Conservation (phyloP, 2,329 filamentous ascomycete genomes). For the Arachnomyces sp. region DNA sequence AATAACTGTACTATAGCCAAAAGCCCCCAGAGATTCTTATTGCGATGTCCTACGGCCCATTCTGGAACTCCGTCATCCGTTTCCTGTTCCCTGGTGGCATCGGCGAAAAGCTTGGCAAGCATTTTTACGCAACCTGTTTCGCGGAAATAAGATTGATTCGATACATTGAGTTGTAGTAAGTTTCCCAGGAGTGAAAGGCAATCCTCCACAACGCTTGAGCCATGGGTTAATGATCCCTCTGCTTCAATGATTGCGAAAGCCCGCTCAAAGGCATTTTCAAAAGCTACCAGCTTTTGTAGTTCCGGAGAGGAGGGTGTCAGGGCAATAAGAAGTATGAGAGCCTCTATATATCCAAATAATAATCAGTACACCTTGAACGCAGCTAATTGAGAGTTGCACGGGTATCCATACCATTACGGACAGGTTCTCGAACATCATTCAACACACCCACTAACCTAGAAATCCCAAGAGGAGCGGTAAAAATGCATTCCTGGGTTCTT, state of each 20-base stretch:
- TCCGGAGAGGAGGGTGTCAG: conserved; percentile 80
- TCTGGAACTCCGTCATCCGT: conserved; percentile 56
- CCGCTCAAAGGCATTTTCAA: conserved; percentile 86
- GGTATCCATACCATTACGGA: conserved; percentile 59
- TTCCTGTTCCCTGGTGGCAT: conserved; percentile 48
- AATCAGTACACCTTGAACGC: background rate
- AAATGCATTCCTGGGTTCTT: conserved; percentile 87
- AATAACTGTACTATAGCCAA: conserved; percentile 82
- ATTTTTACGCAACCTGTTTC: conserved; percentile 77
- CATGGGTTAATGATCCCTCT: conserved; percentile 75
- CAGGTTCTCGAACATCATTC: conserved; percentile 76
- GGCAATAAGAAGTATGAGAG: conserved; percentile 75
- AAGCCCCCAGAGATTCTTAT: conserved; percentile 87
- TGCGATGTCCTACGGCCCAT: conserved; percentile 70
- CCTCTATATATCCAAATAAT: conserved; percentile 45
- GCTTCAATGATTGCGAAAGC: conserved; percentile 73
- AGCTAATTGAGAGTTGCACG: background rate
- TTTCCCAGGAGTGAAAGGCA: conserved; percentile 87
- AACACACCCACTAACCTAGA: conserved; percentile 75
- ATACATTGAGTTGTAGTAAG: conserved; percentile 74
- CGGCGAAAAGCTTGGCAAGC: conserved; percentile 61
- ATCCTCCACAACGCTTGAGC: conserved; percentile 83
- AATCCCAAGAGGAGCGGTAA: conserved; percentile 80
- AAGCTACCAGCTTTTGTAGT: conserved; percentile 90
- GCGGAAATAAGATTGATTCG: conserved; percentile 89